Base-by-base conservation (phyloP, 768 basidiomycete species). In the Leccinum broughii region DNA sequence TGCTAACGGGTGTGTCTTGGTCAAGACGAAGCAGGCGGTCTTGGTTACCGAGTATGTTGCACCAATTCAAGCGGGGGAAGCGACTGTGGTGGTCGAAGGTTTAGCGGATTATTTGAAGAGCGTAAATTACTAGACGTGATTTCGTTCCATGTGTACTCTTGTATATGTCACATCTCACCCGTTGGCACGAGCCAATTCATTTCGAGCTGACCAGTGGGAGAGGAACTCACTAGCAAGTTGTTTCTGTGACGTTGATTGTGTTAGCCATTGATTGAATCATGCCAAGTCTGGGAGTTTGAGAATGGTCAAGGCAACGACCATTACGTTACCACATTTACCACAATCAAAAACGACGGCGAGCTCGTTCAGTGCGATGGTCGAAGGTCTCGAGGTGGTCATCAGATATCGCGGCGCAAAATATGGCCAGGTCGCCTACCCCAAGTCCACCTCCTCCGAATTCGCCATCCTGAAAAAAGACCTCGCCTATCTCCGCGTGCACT, bases 11-110 rank as follows among this genome's bases (percentile, higher is more conserved):
- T 84, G 79, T 39, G 67, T 83, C 32, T 67, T 94, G 60, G 86
- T 90, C 51, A 90, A 90, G 80, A 95, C 93, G 17, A 88, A 82
- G 62, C 89, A 91, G 68, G 93, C 92, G n/a, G 77, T 96, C 58
- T 79, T 98, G 55, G 86, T 97, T 22, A 84, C 85, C 6, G 87
- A 88, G 69, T 98, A 96, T 74, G 60, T 60, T 0, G 77, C 80
- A 6, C 92, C 92, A 0, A 69, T 72, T 44, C 88, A 90, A 70
- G 87, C 85, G 2, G 66, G 77, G 15, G 94, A 95, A 71, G 79
- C 83, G 17, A 88, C 85, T 22, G 68, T 80, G 15, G 64, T 90
- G 39, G 90, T 90, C 44, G 86, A 90, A 73, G 69, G 66, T 6
- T 77, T 95, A 24, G 93, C 86, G 35, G 90, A 94, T 74, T 93